Evolutionary conservation across 1,139 yeast genomes (phyloP), one percentile per base, ranked within the genome.

Genomic region (Suhomyces ambrosiae): DNA sequence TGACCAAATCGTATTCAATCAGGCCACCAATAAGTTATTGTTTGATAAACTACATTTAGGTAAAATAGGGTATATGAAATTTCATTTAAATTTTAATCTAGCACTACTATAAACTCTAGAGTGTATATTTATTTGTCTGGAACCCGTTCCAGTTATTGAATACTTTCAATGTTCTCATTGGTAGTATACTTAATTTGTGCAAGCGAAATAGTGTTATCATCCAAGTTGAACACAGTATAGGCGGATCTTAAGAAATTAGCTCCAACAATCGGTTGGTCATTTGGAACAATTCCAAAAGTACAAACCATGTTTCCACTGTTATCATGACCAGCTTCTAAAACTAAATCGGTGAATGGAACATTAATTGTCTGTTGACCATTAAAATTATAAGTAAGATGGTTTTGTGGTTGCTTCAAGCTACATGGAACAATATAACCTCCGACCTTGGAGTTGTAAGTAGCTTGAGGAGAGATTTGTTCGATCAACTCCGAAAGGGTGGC

Each of bases 171-270:
- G 40, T 54, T 46, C 42, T 48, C 56, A 21, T 53, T 55, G 30
- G 55, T 47, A 35, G 63, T 55, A 44, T 62, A 61, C 26, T 55
- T 58, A 35, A 59, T 57, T 45, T 66, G 73, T 6, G 73, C 74
- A 42, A 70, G 44, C 2, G 70, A 61, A 12, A 68, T 57, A 22
- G 58, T 56, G 41, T 62, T 54, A 37, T 62, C 66, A 18, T 68
- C 75, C 46, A 68, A 58, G 49, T 69, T 57, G 47, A 64, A 67
- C 11, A 68, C 68, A 5, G 65, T 46, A 48, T 69, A 70, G 28
- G 61, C 58, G 27, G 58, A 54, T 46, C 74, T 63, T 46, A 69
- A 58, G 48, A 69, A 66, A 50, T 64, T 62, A 45, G 60, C 67
- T 3, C 71, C 72, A 37, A 66, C 50, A 22, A 63, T 52, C 7